These are phyloP conservation scores for Mucor indicus DNA, from an alignment of 371 early-diverging fungal genomes.

Conservation along the genomic window DNA sequence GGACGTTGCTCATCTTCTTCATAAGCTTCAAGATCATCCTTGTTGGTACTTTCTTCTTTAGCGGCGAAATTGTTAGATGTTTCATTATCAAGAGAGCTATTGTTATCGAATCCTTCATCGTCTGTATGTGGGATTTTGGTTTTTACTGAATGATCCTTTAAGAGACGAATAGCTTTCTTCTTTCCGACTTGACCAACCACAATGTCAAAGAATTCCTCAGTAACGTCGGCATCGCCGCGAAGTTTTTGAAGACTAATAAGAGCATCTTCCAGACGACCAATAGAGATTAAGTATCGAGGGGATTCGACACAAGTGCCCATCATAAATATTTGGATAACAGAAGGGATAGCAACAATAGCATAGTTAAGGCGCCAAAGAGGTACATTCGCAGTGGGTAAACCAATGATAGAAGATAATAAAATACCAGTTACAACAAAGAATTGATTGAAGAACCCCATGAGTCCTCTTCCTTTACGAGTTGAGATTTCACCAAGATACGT, in stretches of 20 bases:
- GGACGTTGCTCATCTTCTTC: conserved; percentile 15
- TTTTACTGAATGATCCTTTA: conserved; percentile 16
- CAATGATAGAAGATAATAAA: conserved; percentile 62
- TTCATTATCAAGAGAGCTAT: not conserved
- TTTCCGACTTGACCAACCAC: conserved; percentile 16
- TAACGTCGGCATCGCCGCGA: conserved; percentile 29
- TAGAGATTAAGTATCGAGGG: conserved; percentile 68
- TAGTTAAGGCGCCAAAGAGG: conserved; percentile 71
- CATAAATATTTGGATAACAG: conserved; percentile 64
- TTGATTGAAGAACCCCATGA: conserved; percentile 73
- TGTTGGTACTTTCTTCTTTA: not conserved
- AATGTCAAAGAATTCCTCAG: conserved; percentile 17
- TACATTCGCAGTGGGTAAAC: conserved; percentile 55
- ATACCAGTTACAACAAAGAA: conserved; percentile 74
- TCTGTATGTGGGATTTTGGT: not conserved
- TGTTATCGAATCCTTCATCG: conserved; percentile 22
- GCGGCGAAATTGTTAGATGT: not conserved
- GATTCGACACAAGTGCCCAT: conserved; percentile 76
- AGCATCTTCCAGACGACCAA: conserved; percentile 55
- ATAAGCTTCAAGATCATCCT: conserved; percentile 7
- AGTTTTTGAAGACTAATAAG: conserved; percentile 50
- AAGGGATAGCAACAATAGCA: conserved; percentile 64
- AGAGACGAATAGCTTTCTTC: conserved; percentile 9
- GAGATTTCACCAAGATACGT: conserved; percentile 83
- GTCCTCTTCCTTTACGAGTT: conserved; percentile 67